Evolutionary conservation across 2,329 filamentous ascomycete genomes (phyloP).

Genomic region (Claviceps monticola): DNA sequence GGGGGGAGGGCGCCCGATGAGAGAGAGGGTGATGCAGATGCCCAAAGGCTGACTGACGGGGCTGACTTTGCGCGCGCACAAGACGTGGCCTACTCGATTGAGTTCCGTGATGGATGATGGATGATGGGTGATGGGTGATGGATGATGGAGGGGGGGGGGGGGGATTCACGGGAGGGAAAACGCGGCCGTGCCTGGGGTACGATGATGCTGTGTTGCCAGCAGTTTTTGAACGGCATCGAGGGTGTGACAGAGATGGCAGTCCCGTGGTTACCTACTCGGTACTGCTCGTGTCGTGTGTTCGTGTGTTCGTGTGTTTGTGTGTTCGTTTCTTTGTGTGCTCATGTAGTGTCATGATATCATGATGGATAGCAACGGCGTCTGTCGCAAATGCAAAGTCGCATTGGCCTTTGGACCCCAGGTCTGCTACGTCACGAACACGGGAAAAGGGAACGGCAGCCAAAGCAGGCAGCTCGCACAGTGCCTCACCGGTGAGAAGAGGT

Average conservation of each 20-base stretch:
- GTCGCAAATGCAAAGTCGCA: background rate
- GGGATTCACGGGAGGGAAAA: background rate
- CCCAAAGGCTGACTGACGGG: constrained; percentile 1
- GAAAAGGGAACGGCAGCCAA: background rate
- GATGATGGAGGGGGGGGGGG: no score
- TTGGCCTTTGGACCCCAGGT: background rate
- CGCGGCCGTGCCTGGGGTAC: background rate
- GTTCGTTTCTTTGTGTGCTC: no score
- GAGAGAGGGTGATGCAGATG: background rate
- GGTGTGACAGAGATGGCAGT: constrained; percentile 3
- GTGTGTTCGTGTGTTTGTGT: no score
- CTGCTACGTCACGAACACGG: background rate
- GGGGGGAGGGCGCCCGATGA: background rate
- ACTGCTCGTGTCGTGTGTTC: no score
- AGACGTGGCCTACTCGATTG: background rate
- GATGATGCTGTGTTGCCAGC: background rate
- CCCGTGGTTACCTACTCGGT: background rate
- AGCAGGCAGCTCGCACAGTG: background rate
- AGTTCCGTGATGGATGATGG: background rate
- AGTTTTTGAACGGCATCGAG: background rate
- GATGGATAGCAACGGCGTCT: background rate
- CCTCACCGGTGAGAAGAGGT: background rate
- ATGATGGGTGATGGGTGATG: no score
- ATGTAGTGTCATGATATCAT: background rate
- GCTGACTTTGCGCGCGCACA: background rate